A percentile compares a stretch with the other conserved stretches of the same genome.
phyloP scores from a whole-genome alignment of 1,284 basidiomycete species.

The Abortiporus biennis region DNA sequence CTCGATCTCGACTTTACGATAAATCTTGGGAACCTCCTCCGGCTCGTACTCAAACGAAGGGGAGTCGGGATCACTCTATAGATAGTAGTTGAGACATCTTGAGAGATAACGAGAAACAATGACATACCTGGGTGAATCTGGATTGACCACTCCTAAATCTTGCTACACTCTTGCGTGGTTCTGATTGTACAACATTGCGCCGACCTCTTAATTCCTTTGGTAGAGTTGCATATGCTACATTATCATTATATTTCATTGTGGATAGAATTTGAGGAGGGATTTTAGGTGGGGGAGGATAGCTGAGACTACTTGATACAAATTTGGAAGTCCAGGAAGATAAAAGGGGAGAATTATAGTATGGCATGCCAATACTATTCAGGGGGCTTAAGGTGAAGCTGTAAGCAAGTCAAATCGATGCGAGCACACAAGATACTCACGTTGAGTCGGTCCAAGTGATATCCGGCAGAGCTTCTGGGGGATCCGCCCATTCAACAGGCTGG shows the following conservation, averaged over 20 bases:
- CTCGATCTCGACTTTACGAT: constrained; percentile 93
- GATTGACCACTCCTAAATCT: constrained; percentile 85
- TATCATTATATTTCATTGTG: constrained; percentile 83
- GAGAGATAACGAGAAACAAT: too few relatives aligned
- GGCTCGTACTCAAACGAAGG: constrained; percentile 40
- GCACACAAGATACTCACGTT: constrained; percentile 47
- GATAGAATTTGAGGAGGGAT: constrained; percentile 76
- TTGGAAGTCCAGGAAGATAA: constrained; percentile 76
- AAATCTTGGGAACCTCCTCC: constrained; percentile 75
- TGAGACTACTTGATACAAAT: constrained; percentile 38
- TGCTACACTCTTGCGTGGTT: constrained; percentile 42
- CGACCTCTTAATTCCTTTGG: constrained; percentile 81
- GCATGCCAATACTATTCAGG: constrained; percentile 86
- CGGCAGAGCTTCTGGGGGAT: constrained; percentile 63
- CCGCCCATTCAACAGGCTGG: constrained; percentile 81
- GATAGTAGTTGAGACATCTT: background rate
- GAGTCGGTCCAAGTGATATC: constrained; percentile 77
- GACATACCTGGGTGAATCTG: constrained; percentile 28
- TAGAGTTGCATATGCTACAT: constrained; percentile 80
- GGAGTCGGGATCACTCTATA: constrained; percentile 43
- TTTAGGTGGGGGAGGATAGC: constrained; percentile 62
- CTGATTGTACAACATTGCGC: constrained; percentile 66
- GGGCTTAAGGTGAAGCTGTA: constrained; percentile 44
- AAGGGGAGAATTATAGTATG: constrained; percentile 74
- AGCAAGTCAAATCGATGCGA: background rate